Base-by-base conservation (phyloP, 2,329 filamentous ascomycete genomes). In the Penicillium corylophilum region DNA sequence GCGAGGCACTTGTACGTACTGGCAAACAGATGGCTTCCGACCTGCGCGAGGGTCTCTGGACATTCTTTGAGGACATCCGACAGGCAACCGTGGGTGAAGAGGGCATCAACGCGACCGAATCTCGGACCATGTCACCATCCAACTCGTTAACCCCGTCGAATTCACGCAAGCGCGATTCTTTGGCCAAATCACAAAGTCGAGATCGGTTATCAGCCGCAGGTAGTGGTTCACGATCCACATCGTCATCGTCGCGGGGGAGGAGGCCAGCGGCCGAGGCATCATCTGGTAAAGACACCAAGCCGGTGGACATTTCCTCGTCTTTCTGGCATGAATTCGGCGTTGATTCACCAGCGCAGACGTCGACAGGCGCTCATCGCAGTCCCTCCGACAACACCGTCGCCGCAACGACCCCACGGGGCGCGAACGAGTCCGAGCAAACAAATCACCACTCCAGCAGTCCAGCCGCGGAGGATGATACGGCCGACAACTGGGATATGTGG, bases 11-110 rank as follows among this genome's bases (percentile, higher is more conserved):
- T 36, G 68, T 84, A 52, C 77, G 72, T 64, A 82, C 75, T 48
- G 77, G 78, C 53, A 91, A 91, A 67, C 89, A 94, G 70, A 86
- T 96, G 71, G 89, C 92, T 15, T 88, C 89, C 53, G 94, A 96
- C 72, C 85, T 99, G 71, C 90, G 87, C 68, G 84, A 94, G 46
- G 93, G 94, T 2, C 76, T 99, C 44, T 92, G 89, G 84, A 96
- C 90, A 1, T 99, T 99, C 72, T 85, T 96, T 53, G 94, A 97
- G 69, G 94, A 99, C 67, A 84, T 99, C 43, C 83, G 92, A 60
- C 94, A 97, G 72, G 95, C 93, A 13, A 96, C 94, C 0, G 91
- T 99, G 6, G 94, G 94, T 22, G 94, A 99, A 48, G 94, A 99
- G 74, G 89, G 86, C 15, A 83, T 90, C 56, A 84, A 79, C 54